phyloP scores from a whole-genome alignment of 2,329 filamentous ascomycete genomes.

The Penicillium sp. region DNA sequence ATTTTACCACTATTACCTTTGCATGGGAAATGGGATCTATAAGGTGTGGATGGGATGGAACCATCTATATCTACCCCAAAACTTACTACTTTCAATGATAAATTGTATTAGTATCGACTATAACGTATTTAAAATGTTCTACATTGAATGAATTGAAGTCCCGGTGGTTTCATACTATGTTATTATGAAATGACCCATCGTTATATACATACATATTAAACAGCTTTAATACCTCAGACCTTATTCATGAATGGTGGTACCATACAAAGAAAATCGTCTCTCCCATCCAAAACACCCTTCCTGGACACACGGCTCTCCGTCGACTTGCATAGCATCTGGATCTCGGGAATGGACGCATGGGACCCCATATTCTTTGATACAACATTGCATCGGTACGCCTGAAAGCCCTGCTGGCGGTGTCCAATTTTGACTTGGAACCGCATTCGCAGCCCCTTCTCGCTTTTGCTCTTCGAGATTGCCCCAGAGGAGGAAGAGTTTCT shows the following conservation, averaged over 20 bases:
- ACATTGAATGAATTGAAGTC: neutral
- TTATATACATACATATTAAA: neutral
- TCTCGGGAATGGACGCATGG: constrained; percentile 32
- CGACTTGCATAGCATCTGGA: constrained; percentile 44
- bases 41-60: neutral
- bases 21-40: neutral
- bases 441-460: constrained; percentile 27
- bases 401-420: constrained; percentile 32
- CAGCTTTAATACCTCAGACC: no score
- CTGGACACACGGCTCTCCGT: constrained; percentile 37
- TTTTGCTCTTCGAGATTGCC: constrained; percentile 78
- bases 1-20: constrained; percentile 1
- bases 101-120: constrained; percentile 9
- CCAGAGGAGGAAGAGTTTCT: constrained; percentile 78
- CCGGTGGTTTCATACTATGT: neutral
- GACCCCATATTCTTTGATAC: constrained; percentile 69
- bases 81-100: neutral
- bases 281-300: constrained; percentile 55
- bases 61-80: neutral
- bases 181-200: neutral
- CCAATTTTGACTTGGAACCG: constrained; percentile 17
- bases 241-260: constrained; percentile 55
- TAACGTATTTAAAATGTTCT: neutral
- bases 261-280: constrained; percentile 64
- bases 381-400: constrained; percentile 67